Evolutionary conservation across 176 grass and related monocot species (phyloP), one percentile per base, ranked within the genome.

Genomic region (Rhipidocladum racemiflorum): DNA sequence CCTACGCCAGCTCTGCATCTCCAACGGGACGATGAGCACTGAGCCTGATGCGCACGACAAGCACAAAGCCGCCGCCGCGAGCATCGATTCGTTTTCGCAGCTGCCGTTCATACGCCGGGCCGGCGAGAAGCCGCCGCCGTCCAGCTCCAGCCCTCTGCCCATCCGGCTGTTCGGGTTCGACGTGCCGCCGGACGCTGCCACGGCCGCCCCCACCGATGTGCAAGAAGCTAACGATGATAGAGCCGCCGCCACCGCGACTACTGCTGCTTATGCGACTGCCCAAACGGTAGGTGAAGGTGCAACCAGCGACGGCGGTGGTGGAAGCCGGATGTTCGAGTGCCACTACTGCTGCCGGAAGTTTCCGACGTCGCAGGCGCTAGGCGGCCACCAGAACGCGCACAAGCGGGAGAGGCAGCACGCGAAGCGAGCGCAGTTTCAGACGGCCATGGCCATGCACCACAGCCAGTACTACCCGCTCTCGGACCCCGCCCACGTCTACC

Each of bases 341-440:
- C 94, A 97, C 50, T 97, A 92, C 87, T 97, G 94, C 90, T 88
- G 88, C 88, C 90, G 92, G 21, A 87, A 92, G 63, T 97, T 97
- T 81, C 90, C 92, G 23, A 97, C 91, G 28, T 93, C 94, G 85
- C 97, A 99, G 81, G 97, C 93, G 30, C 90, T 99, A n/a, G 97
- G 97, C 13, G 97, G 97, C 0, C 97, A 99, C 85, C 97, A 99
- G 84, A 99, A 99, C 84, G 97, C 97, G 75, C 97, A 99, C 91
- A 99, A 96, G 93, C 90, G 97, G 35, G 97, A 99, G 91, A 81
- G 94, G 50, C 92, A 94, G 74, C 80, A 90, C 61, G 90, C 86
- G 3, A 97, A 94, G 86, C 85, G 83, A 23, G 83, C 92, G 32
- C 90, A 90, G 53, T 91, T 94, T 85, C 94, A 94, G 73, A 86